Conservation (phyloP, 1,139 yeast genomes). For the Tardiomyces blankii region DNA sequence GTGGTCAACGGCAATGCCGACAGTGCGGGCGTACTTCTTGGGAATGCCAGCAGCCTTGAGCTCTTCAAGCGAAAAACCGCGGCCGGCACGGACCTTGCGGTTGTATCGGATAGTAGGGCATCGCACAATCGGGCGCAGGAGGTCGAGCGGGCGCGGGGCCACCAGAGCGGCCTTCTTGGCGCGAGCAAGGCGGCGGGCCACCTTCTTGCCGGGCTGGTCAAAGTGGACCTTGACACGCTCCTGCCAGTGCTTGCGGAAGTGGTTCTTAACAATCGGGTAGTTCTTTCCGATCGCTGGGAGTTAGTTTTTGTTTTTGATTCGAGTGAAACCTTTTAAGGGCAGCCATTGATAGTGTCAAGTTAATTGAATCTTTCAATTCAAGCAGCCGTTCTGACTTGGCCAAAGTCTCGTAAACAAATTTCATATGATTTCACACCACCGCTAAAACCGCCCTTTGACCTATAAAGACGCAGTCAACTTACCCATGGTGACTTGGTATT, state of each 20-base stretch:
- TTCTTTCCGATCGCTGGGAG: slow-evolving; percentile 80
- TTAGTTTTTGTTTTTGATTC: background rate
- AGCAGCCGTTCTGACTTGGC: too few relatives aligned
- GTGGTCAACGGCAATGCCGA: slow-evolving; percentile 99
- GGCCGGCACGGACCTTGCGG: slow-evolving; percentile 99
- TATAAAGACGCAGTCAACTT: background rate
- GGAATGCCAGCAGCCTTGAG: slow-evolving; percentile 96
- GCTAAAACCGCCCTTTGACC: background rate
- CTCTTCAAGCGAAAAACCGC: slow-evolving; percentile 98
- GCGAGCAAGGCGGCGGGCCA: slow-evolving; percentile 91
- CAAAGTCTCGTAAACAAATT: too few relatives aligned
- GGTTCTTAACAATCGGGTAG: slow-evolving; percentile 55
- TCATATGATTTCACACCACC: too few relatives aligned
- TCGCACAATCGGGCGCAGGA: slow-evolving; percentile 95
- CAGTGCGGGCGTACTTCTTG: slow-evolving; percentile 93
- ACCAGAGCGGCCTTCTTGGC: slow-evolving; percentile 86
- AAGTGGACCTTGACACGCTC: slow-evolving; percentile 98
- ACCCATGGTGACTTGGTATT: background rate
- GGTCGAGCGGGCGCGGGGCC: slow-evolving; percentile 97
- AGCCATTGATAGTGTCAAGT: too few relatives aligned
- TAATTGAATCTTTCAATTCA: too few relatives aligned
- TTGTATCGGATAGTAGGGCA: slow-evolving; percentile 98
- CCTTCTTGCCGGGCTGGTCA: slow-evolving; percentile 99
- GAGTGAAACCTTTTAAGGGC: too few relatives aligned
- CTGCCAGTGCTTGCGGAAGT: slow-evolving; percentile 98